phyloP scores from a whole-genome alignment of 805 yeast species.

The Phaffomyces antillensis region DNA sequence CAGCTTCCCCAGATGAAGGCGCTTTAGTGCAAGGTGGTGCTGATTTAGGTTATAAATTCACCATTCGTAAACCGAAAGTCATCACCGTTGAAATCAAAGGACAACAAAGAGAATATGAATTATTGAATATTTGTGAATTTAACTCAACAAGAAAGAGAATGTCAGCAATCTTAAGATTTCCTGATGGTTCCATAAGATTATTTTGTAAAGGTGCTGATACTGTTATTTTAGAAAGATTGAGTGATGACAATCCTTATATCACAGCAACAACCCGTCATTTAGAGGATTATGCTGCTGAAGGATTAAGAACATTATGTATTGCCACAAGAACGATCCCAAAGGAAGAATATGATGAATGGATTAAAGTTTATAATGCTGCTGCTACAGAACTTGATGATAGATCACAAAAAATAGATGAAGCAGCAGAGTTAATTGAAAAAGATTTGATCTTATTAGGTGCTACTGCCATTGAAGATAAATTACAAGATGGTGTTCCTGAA shows the following conservation, averaged over 20 bases:
- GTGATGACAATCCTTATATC: slow-evolving; percentile 67
- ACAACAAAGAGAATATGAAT: slow-evolving; percentile 56
- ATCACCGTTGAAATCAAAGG: slow-evolving; percentile 55
- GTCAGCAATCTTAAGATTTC: slow-evolving; percentile 92
- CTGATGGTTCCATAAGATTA: slow-evolving; percentile 83
- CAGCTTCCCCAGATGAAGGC: slow-evolving; percentile 99
- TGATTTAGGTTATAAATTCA: slow-evolving; percentile 73
- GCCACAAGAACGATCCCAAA: slow-evolving; percentile 79
- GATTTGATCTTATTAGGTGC: slow-evolving; percentile 84
- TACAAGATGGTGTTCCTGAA: slow-evolving; percentile 98
- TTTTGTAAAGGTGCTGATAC: slow-evolving; percentile 98
- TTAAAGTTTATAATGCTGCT: slow-evolving; percentile 60
- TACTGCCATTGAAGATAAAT: slow-evolving; percentile 95
- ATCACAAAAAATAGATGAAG: slow-evolving; percentile 69
- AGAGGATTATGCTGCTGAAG: slow-evolving; percentile 96
- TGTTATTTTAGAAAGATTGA: slow-evolving; percentile 81
- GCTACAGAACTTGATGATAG: slow-evolving; percentile 76
- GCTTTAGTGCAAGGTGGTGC: slow-evolving; percentile 98
- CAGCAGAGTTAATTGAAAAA: slow-evolving; percentile 82
- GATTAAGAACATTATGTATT: slow-evolving; percentile 88
- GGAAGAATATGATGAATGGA: slow-evolving; percentile 72
- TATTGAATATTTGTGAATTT: slow-evolving; percentile 89
- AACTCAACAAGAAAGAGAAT: slow-evolving; percentile 96
- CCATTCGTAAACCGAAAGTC: slow-evolving; percentile 77
- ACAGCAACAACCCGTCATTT: slow-evolving; percentile 77